These are phyloP conservation scores for Cinchona pubescens DNA, from an alignment of 257 asterid species.

Conservation along the genomic window DNA sequence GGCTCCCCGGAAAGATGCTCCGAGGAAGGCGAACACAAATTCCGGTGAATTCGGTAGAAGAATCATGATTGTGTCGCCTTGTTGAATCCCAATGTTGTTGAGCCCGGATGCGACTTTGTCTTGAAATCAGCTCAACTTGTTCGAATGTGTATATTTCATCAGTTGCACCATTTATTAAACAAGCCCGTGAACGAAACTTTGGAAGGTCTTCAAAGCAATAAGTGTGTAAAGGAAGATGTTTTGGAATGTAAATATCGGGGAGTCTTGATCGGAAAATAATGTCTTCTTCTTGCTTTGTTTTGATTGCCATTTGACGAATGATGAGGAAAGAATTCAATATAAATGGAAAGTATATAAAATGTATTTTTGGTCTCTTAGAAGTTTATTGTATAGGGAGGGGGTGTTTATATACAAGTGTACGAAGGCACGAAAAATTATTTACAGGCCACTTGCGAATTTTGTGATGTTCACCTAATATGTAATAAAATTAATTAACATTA, in stretches of 20 bases:
- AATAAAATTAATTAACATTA: no score
- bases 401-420: no score
- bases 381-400: no score
- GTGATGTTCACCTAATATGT: no score
- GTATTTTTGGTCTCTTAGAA: conserved; percentile 24
- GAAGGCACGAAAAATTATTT: no score
- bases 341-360: neutral
- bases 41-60: conserved; percentile 80
- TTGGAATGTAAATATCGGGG: conserved; percentile 71
- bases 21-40: conserved; percentile 76
- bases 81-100: conserved; percentile 51
- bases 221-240: conserved; percentile 65
- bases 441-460: no score
- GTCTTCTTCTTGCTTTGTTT: conserved; percentile 36
- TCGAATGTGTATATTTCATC: conserved; percentile 49
- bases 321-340: neutral
- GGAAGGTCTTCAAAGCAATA: conserved; percentile 75
- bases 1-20: conserved; percentile 75
- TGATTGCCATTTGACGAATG: conserved; percentile 34
- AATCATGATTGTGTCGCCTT: conserved; percentile 76
- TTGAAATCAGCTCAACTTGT: conserved; percentile 51
- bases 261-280: conserved; percentile 72
- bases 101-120: conserved; percentile 60
- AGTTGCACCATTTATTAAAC: conserved; percentile 69
- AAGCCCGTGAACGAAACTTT: conserved; percentile 36